Conservation (phyloP, 2,329 filamentous ascomycete genomes). For the Ilyonectria robusta region DNA sequence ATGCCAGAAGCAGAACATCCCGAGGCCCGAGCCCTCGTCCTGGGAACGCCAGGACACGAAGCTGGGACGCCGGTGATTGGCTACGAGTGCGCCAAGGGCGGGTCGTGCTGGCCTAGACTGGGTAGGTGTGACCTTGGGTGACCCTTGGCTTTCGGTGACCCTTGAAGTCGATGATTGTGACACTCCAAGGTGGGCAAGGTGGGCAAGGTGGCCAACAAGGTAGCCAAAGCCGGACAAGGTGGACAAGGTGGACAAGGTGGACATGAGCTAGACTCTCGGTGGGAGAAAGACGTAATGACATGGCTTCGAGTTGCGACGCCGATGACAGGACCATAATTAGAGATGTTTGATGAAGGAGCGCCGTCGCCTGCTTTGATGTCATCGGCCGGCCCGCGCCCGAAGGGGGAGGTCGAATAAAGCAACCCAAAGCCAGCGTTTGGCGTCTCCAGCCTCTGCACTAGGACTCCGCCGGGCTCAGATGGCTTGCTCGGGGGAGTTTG, state of each 20-base stretch:
- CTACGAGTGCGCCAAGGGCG: constrained; percentile 16
- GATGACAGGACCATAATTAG: constrained; percentile 32
- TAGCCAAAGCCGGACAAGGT: constrained; percentile 2
- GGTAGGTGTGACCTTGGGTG: constrained; percentile 13
- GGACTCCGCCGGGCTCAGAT: neutral
- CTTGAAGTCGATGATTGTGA: constrained; percentile 39
- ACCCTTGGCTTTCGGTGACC: constrained; percentile 2
- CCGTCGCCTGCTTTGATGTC: constrained; percentile 24
- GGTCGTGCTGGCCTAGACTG: constrained; percentile 24
- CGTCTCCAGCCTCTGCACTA: neutral
- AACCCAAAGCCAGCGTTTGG: neutral
- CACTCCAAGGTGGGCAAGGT: constrained; percentile 10
- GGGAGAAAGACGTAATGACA: constrained; percentile 30
- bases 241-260: constrained; percentile 11
- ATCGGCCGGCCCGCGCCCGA: constrained; percentile 17
- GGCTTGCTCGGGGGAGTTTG: constrained; percentile 21
- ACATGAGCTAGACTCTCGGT: constrained; percentile 28
- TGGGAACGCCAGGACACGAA: constrained; percentile 46
- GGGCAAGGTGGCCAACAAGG: constrained; percentile 1
- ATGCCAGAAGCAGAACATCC: constrained; percentile 49
- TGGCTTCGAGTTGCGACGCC: constrained; percentile 15
- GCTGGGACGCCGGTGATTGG: constrained; percentile 50
- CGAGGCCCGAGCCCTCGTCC: constrained; percentile 50
- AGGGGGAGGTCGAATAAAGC: constrained; percentile 26
- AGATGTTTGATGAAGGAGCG: constrained; percentile 38